Conservation (phyloP, 192 early-diverging fungal species). For the Backusella tarrabulga region DNA sequence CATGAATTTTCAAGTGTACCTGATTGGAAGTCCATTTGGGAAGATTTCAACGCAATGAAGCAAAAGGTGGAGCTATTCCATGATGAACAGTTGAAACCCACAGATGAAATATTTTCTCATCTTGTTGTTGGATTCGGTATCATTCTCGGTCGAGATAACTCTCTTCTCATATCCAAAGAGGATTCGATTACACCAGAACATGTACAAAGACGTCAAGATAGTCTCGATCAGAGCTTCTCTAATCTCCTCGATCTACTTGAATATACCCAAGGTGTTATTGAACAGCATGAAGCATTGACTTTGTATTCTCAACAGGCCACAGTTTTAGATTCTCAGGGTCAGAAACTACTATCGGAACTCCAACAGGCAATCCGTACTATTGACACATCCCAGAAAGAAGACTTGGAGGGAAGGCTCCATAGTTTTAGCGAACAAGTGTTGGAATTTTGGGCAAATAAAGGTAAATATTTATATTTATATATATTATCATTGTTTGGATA, state of each 20-base stretch:
- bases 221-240: not conserved
- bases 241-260: not conserved
- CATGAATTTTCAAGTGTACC: not conserved
- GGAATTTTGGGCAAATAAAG: conserved; percentile 15
- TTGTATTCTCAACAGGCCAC: conserved; percentile 5
- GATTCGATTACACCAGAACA: conserved; percentile 19
- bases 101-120: conserved; percentile 13
- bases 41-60: conserved; percentile 14
- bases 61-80: conserved; percentile 26
- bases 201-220: conserved; percentile 23
- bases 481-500: not conserved
- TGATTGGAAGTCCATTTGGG: not conserved
- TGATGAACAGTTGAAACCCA: conserved; percentile 16
- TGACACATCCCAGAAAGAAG: not conserved
- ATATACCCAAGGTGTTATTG: conserved; percentile 18
- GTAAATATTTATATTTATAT: not conserved
- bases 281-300: conserved; percentile 13
- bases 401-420: not conserved
- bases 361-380: not conserved
- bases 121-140: conserved; percentile 25
- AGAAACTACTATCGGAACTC: not conserved
- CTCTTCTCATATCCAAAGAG: not conserved
- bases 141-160: not conserved
- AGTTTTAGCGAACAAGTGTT: conserved; percentile 2
- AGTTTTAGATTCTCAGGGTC: not conserved